Evolutionary conservation across 2,329 filamentous ascomycete species (phyloP).

Genomic region (Colletotrichum sp.): DNA sequence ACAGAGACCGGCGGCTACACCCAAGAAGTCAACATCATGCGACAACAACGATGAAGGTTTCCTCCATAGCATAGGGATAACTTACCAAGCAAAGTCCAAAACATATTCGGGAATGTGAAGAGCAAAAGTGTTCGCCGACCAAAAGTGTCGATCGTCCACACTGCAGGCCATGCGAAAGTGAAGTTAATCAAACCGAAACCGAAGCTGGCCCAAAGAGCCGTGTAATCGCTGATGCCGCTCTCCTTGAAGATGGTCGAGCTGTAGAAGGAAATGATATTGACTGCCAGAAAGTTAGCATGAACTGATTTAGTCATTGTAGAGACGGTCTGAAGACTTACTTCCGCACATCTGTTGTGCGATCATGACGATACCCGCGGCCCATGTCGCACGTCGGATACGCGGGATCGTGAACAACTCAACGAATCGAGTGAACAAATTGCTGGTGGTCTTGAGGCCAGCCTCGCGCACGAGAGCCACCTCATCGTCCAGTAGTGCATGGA

Average conservation of each 20-base stretch:
- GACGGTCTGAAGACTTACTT: slow-evolving; percentile 28
- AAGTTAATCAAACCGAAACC: slow-evolving; percentile 63
- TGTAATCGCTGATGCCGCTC: slow-evolving; percentile 42
- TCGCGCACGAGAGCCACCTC: slow-evolving; percentile 31
- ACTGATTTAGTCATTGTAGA: background rate
- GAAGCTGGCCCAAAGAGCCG: slow-evolving; percentile 45
- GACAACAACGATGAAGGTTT: background rate
- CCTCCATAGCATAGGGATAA: background rate
- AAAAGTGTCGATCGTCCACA: slow-evolving; percentile 72
- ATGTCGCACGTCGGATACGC: slow-evolving; percentile 64
- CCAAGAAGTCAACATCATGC: background rate
- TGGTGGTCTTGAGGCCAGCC: slow-evolving; percentile 38
- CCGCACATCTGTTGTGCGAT: slow-evolving; percentile 68
- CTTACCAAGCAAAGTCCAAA: slow-evolving; percentile 57
- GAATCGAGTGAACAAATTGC: slow-evolving; percentile 54
- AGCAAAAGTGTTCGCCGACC: slow-evolving; percentile 66
- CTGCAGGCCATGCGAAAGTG: slow-evolving; percentile 68
- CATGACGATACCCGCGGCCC: slow-evolving; percentile 73
- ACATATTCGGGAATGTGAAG: slow-evolving; percentile 72
- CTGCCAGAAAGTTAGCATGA: slow-evolving; percentile 14
- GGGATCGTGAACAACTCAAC: slow-evolving; percentile 63
- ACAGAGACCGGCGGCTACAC: slow-evolving; percentile 40
- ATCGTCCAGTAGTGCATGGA: slow-evolving; percentile 43
- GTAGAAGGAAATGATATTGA: slow-evolving; percentile 57
- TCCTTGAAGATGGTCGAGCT: slow-evolving; percentile 49